phyloP scores from a whole-genome alignment of 306 rosid species.

The Cicer cuneatum region DNA sequence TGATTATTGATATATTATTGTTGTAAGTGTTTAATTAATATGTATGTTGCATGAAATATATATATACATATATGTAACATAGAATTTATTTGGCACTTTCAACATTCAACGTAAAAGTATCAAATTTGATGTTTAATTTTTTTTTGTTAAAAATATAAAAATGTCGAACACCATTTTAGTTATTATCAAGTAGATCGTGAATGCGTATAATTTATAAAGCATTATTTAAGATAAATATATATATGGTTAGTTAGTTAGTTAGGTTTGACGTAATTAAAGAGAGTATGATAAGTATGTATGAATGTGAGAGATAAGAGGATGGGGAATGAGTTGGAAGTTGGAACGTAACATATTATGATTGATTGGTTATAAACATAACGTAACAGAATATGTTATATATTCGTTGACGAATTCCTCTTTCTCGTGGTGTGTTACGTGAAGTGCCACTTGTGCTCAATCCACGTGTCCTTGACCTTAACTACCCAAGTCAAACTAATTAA shows the following conservation, averaged over 20 bases:
- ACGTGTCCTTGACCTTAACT: neutral
- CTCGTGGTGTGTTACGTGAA: neutral
- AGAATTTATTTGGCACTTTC: too few species aligned
- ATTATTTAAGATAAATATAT: neutral
- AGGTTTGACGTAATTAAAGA: neutral
- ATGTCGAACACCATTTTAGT: too few species aligned
- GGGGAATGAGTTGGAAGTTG: too few species aligned
- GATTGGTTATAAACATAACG: neutral
- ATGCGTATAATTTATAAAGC: neutral
- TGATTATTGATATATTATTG: too few species aligned
- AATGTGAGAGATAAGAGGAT: neutral
- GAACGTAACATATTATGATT: neutral
- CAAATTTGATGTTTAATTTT: too few species aligned
- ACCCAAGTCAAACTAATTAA: neutral
- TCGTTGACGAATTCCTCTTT: neutral
- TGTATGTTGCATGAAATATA: too few species aligned
- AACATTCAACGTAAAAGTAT: too few species aligned
- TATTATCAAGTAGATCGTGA: neutral
- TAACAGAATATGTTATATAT: neutral
- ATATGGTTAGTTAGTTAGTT: too few species aligned
- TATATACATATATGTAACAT: too few species aligned
- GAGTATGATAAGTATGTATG: neutral
- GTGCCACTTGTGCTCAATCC: conserved; percentile 1
- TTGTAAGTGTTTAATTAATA: too few species aligned
- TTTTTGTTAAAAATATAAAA: too few species aligned